phyloP scores from a whole-genome alignment of 345 rosid genomes.

The Brassica juncea region DNA sequence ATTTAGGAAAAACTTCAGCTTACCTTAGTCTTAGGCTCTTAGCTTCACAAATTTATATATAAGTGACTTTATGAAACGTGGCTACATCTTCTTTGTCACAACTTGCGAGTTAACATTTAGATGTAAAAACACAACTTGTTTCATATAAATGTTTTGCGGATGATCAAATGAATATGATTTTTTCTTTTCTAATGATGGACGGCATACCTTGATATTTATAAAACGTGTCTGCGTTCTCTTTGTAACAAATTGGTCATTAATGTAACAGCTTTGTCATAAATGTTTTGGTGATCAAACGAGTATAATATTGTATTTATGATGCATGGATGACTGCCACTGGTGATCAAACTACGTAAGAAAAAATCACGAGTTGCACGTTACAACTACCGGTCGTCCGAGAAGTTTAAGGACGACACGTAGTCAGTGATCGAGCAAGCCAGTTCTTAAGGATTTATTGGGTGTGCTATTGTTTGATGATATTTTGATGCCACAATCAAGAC shows the following conservation, averaged over 20 bases:
- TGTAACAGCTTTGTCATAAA: not conserved
- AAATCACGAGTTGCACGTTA: conserved; percentile 27
- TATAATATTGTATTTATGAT: not conserved
- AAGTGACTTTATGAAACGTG: conserved; percentile 19
- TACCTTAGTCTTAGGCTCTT: conserved; percentile 1
- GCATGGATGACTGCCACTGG: not conserved
- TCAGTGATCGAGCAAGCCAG: conserved; percentile 18
- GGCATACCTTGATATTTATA: conserved; percentile 4
- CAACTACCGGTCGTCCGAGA: conserved; percentile 41
- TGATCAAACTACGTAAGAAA: conserved; percentile 2
- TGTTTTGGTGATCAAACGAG: conserved; percentile 10
- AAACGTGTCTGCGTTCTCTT: conserved; percentile 19
- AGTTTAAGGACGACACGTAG: conserved; percentile 40
- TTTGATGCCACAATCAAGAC: conserved; percentile 38
- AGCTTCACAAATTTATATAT: conserved; percentile 1
- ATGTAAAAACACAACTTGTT: not conserved
- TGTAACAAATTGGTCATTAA: not conserved
- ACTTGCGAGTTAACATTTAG: not conserved
- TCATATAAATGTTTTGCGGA: conserved; percentile 4
- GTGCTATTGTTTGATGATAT: conserved; percentile 1
- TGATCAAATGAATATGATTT: not conserved
- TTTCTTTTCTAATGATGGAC: not conserved
- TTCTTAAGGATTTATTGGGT: conserved; percentile 27
- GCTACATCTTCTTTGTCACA: conserved; percentile 14
- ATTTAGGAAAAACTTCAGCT: not conserved